Percentiles rank a stretch among this genome's conserved stretches.
phyloP scores from a whole-genome alignment of 495 filamentous ascomycete species.

The Penicillium paradoxum region DNA sequence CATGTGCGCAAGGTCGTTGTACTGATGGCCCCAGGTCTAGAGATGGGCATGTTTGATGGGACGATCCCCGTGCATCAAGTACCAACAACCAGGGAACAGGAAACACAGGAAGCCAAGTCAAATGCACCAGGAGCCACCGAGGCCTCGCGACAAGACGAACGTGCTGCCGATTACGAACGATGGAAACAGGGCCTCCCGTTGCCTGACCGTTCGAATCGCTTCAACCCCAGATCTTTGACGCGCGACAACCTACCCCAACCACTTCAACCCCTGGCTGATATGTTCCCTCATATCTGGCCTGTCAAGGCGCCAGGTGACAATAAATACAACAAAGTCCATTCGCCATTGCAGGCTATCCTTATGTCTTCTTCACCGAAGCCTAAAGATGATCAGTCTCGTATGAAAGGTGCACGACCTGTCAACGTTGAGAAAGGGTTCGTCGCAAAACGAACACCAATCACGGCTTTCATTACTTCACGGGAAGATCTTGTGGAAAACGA shows the following conservation, averaged over 20 bases:
- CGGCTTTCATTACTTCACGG: constrained; percentile 62
- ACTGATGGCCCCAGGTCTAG: constrained; percentile 90
- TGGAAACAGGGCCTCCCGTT: constrained; percentile 44
- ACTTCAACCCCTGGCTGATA: constrained; percentile 66
- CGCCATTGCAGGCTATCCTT: constrained; percentile 75
- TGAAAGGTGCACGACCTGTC: constrained; percentile 52
- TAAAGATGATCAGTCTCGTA: constrained; percentile 46
- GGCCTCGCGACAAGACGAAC: constrained; percentile 18
- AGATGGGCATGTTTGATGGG: constrained; percentile 82
- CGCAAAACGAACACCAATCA: constrained; percentile 71
- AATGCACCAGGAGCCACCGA: constrained; percentile 16
- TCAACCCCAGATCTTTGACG: constrained; percentile 65
- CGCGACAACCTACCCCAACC: constrained; percentile 55
- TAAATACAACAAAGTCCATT: constrained; percentile 71
- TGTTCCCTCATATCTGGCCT: constrained; percentile 88
- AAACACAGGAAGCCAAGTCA: constrained; percentile 2
- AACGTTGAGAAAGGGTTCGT: constrained; percentile 56
- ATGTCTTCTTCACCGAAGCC: constrained; percentile 62
- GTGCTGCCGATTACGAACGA: constrained; percentile 31
- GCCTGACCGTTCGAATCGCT: constrained; percentile 47
- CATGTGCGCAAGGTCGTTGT: constrained; percentile 79
- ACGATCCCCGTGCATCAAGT: constrained; percentile 45
- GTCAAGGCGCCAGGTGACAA: constrained; percentile 80
- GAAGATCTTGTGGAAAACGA: constrained; percentile 77
- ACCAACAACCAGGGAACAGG: not conserved